Conservation (phyloP, 805 yeast species). For the Nakazawaea wyomingensis region DNA sequence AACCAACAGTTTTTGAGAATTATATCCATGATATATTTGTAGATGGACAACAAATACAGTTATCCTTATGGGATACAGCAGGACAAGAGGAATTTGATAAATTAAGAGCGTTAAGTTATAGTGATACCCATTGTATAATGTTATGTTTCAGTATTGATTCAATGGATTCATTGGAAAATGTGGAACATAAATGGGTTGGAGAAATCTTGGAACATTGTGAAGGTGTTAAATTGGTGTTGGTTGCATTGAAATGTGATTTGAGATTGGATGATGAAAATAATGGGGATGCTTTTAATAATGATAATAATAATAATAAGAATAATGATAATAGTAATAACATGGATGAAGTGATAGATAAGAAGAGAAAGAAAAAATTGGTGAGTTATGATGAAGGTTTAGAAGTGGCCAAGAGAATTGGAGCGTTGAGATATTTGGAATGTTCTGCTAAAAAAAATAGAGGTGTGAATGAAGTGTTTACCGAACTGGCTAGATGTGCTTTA, state of each 20-base stretch:
- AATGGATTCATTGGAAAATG: slow-evolving; percentile 89
- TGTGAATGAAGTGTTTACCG: slow-evolving; percentile 98
- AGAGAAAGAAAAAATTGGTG: slow-evolving; percentile 48
- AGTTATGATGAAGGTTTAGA: slow-evolving; percentile 90
- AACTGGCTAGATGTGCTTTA: slow-evolving; percentile 95
- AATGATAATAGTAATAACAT: slow-evolving; percentile 29
- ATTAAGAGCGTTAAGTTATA: slow-evolving; percentile 83
- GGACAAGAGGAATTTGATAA: slow-evolving; percentile 99
- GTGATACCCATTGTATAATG: slow-evolving; percentile 96
- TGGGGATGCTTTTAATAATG: slow-evolving; percentile 32
- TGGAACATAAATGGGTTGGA: slow-evolving; percentile 93
- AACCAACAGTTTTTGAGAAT: slow-evolving; percentile 96
- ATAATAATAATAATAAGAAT: slow-evolving; percentile 20
- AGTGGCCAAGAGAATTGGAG: slow-evolving; percentile 91
- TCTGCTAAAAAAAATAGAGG: slow-evolving; percentile 95
- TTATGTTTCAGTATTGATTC: slow-evolving; percentile 94
- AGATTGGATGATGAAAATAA: slow-evolving; percentile 57
- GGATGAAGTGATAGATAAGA: slow-evolving; percentile 19
- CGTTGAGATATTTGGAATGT: slow-evolving; percentile 91
- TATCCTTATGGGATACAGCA: slow-evolving; percentile 97
- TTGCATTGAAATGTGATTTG: slow-evolving; percentile 91
- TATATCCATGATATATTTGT: slow-evolving; percentile 96
- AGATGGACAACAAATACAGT: slow-evolving; percentile 87
- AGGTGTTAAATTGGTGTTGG: slow-evolving; percentile 89
- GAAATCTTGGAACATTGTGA: slow-evolving; percentile 97